phyloP scores from a whole-genome alignment of 768 basidiomycete species.

The Psilocybe azurescens region DNA sequence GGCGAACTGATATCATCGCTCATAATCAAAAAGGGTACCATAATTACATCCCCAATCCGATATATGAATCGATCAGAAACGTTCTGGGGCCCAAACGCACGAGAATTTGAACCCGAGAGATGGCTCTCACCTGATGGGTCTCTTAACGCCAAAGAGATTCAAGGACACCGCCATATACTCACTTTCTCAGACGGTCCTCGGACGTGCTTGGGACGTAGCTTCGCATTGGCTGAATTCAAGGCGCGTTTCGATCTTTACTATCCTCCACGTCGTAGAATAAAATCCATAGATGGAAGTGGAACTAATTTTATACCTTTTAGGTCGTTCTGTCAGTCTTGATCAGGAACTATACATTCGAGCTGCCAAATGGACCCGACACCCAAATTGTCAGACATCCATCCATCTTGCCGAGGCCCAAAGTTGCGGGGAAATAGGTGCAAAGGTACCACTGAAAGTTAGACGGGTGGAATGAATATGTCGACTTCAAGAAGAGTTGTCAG shows the following conservation, averaged over 20 bases:
- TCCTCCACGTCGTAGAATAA: no score
- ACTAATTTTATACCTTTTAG: slow-evolving; percentile 25
- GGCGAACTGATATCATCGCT: slow-evolving; percentile 46
- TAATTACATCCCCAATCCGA: slow-evolving; percentile 46
- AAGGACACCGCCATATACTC: slow-evolving; percentile 54
- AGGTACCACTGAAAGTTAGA: slow-evolving; percentile 40
- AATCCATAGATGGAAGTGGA: not conserved
- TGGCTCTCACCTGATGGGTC: slow-evolving; percentile 52
- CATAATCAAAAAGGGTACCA: slow-evolving; percentile 51
- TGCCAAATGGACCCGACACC: slow-evolving; percentile 44
- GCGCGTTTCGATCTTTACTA: no score
- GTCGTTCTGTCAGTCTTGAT: slow-evolving; percentile 49
- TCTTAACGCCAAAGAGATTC: slow-evolving; percentile 41
- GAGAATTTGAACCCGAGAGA: slow-evolving; percentile 64
- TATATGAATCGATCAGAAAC: slow-evolving; percentile 54
- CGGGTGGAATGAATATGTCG: slow-evolving; percentile 29
- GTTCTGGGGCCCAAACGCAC: slow-evolving; percentile 67
- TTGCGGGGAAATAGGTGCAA: slow-evolving; percentile 38
- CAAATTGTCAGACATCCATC: slow-evolving; percentile 39
- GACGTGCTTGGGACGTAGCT: slow-evolving; percentile 52
- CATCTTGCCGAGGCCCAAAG: slow-evolving; percentile 43
- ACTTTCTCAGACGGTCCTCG: slow-evolving; percentile 59
- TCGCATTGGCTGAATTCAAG: slow-evolving; percentile 53
- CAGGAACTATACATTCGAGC: slow-evolving; percentile 45
- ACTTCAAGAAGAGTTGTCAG: not conserved